Evolutionary conservation across 2,329 filamentous ascomycete genomes (phyloP).

Genomic region (Colletotrichum lini): DNA sequence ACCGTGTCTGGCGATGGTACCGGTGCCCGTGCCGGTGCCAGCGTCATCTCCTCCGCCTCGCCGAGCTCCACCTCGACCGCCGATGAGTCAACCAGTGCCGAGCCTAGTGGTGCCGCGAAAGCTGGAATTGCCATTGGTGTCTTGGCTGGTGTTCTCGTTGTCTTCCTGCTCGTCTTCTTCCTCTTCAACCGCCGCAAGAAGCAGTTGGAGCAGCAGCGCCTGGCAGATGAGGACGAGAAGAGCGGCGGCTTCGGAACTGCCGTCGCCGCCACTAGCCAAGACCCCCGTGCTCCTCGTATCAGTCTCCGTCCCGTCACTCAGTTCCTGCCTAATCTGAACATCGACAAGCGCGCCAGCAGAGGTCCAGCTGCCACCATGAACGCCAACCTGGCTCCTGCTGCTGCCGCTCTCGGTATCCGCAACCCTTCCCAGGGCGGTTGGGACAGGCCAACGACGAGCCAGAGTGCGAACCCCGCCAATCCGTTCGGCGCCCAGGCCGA

Average conservation of each 20-base stretch:
- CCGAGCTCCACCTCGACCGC: conserved; percentile 40
- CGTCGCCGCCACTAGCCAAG: conserved; percentile 50
- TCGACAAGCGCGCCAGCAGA: conserved; percentile 66
- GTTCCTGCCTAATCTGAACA: conserved; percentile 78
- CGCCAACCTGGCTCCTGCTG: conserved; percentile 52
- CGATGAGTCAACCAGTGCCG: conserved; percentile 42
- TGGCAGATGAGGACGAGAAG: conserved; percentile 76
- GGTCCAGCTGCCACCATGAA: conserved; percentile 56
- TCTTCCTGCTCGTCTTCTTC: conserved; percentile 80
- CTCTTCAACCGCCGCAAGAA: conserved; percentile 79
- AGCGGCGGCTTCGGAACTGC: conserved; percentile 56
- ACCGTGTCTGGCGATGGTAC: conserved; percentile 42
- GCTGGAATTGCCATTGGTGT: conserved; percentile 91
- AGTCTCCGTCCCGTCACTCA: conserved; percentile 89
- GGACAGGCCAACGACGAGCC: conserved; percentile 63
- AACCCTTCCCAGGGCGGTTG: conserved; percentile 56
- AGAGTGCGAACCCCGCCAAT: conserved; percentile 71
- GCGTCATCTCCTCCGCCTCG: conserved; percentile 44
- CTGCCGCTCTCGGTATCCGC: conserved; percentile 48
- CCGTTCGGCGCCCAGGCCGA: conserved; percentile 79
- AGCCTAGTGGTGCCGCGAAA: conserved; percentile 61
- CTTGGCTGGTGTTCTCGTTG: conserved; percentile 75
- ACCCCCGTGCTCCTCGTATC: conserved; percentile 79
- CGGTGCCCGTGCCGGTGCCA: conserved; percentile 3
- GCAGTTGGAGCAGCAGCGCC: conserved; percentile 66